phyloP scores from a whole-genome alignment of 139 green algal species.

The Chlorella sorokiniana region DNA sequence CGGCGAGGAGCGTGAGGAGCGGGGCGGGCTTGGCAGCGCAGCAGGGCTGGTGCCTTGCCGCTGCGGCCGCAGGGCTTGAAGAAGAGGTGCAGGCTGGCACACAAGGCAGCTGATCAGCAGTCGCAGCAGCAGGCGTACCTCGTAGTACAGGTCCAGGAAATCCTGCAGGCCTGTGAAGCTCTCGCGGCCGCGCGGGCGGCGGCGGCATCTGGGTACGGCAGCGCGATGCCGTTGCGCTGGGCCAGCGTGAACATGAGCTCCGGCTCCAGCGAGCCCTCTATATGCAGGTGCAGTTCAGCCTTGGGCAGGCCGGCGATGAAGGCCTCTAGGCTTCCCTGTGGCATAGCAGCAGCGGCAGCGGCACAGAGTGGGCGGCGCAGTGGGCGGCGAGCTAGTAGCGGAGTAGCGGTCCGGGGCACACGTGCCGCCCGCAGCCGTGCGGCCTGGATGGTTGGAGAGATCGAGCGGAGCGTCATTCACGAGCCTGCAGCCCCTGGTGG shows the following conservation, averaged over 20 bases:
- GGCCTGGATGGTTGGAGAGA: no score
- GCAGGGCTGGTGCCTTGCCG: no score
- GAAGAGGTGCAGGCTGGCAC: no score
- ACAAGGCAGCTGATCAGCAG: no score
- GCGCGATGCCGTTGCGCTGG: conserved; percentile 45
- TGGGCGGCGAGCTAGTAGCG: not conserved
- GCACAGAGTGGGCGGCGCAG: not conserved
- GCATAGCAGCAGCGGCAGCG: not conserved
- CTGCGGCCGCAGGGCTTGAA: no score
- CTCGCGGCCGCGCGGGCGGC: not conserved
- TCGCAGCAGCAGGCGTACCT: no score
- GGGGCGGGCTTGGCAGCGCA: no score
- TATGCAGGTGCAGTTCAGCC: conserved; percentile 58
- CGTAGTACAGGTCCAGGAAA: conserved; percentile 52
- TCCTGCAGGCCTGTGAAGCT: not conserved
- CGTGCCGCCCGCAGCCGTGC: no score
- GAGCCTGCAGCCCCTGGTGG: no score
- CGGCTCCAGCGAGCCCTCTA: conserved; percentile 63
- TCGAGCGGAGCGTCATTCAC: no score
- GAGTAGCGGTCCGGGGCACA: no score
- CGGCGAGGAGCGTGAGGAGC: no score
- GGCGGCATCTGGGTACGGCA: conserved; percentile 33
- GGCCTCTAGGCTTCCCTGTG: not conserved
- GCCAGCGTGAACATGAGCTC: conserved; percentile 57
- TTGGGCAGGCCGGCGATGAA: conserved; percentile 50